Evolutionary conservation across 2,329 filamentous ascomycete genomes (phyloP).

Genomic region (Hymenoscyphus salicellus): DNA sequence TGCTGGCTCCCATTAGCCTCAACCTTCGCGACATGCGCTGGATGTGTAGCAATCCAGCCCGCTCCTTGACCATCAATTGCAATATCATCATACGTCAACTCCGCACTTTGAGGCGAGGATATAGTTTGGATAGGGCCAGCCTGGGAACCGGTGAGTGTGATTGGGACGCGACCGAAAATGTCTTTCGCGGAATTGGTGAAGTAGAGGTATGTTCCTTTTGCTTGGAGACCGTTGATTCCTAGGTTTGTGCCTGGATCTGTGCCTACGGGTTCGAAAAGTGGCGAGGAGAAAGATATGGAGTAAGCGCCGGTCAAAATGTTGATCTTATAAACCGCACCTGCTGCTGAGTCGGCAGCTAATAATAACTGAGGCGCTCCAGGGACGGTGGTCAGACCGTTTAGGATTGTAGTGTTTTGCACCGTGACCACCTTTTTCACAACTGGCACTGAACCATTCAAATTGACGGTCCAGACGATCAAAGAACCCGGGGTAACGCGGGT

Average conservation of each 20-base stretch:
- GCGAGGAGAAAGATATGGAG: slow-evolving; percentile 15
- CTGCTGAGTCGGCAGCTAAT: slow-evolving; percentile 13
- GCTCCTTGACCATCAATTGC: slow-evolving; percentile 9
- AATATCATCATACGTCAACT: slow-evolving; percentile 22
- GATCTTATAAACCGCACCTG: slow-evolving; percentile 31
- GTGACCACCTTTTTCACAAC: slow-evolving; percentile 21
- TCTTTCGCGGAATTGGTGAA: slow-evolving; percentile 28
- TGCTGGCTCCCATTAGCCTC: slow-evolving; percentile 7
- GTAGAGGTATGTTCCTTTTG: slow-evolving; percentile 24
- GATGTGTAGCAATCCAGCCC: slow-evolving; percentile 22
- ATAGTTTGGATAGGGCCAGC: slow-evolving; percentile 14
- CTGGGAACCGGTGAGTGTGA: slow-evolving; percentile 8
- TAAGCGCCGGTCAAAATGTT: slow-evolving; percentile 26
- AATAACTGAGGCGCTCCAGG: no score
- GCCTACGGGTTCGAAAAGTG: slow-evolving; percentile 7
- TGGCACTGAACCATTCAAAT: slow-evolving; percentile 15
- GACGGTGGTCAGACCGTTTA: no score
- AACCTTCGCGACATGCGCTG: slow-evolving; percentile 18
- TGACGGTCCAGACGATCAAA: slow-evolving; percentile 22
- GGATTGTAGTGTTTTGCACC: slow-evolving; percentile 23
- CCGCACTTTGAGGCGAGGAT: slow-evolving; percentile 3
- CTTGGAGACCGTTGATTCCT: slow-evolving; percentile 31
- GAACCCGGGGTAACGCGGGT: slow-evolving; percentile 15
- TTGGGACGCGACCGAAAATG: slow-evolving; percentile 17
- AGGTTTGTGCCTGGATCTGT: slow-evolving; percentile 12